Base-by-base conservation (phyloP, 192 early-diverging fungal species). In the Podila epicladia region DNA sequence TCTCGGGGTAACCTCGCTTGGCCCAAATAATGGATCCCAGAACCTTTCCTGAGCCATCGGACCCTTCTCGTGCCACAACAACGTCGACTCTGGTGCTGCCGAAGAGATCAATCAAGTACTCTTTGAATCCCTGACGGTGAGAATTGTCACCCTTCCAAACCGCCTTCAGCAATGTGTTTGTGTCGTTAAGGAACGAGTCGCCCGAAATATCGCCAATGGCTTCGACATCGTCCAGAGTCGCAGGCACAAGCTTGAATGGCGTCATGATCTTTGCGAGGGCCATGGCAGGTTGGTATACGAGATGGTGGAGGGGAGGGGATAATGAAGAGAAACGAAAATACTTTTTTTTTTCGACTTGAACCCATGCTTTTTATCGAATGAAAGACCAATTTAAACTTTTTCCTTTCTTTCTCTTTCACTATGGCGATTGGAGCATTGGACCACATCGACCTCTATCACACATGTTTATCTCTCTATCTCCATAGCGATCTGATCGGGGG, bases 121-220 rank as follows among this genome's bases (percentile, higher is more conserved):
- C 63, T 29, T 22, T 65, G 29, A 58, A 31, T 6, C 71, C 62
- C n/a, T 73, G 41, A 9, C 71, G 71, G 38, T 73, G 71, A 38
- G 33, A 32, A 37, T 65, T 9, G 4, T 73, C n/a, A 45, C 71
- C 71, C 22, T 73, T 65, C 71, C 71, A 73, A 9, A 73, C 50
- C 8, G 62, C 71, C 29, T 73, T 65, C 45, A 73, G 5, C 24
- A 73, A 28, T 0, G 71, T 73, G 31, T 73, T 55, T 11, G 71
- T 45, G 57, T 73, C 71, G 9, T 29, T 50, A 15, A 49, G 53
- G 45, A 29, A 33, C 17, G 53, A 63, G 45, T 73, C 71, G 24
- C 71, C 71, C 0, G 62, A 26, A 38, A 73, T 73, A 5, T 73
- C 26, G 8, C 53, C 55, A 29, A 73, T 73, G 24, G 64, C 71